Evolutionary conservation across 1,139 yeast species (phyloP).

Genomic region (Schizosaccharomyces versatilis): DNA sequence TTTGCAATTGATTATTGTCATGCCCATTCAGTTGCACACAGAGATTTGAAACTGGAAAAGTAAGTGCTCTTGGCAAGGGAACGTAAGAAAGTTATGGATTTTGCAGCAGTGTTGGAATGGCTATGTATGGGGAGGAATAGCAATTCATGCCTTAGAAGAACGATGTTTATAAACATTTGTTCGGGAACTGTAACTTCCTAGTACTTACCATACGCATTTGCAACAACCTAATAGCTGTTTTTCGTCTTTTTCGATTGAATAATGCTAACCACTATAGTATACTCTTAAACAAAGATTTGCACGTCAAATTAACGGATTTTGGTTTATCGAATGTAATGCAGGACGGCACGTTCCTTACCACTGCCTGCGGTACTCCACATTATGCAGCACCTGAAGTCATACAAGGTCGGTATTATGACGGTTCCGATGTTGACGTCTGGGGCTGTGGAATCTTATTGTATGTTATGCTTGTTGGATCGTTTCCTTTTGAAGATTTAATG

Average conservation of each 20-base stretch:
- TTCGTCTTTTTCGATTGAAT: too few species aligned
- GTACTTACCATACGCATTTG: too few species aligned
- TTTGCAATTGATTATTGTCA: constrained; percentile 1
- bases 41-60: background rate
- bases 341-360: constrained; percentile 86
- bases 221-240: too few species aligned
- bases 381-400: constrained; percentile 98
- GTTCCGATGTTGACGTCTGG: constrained; percentile 94
- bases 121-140: too few species aligned
- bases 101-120: too few species aligned
- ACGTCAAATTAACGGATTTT: constrained; percentile 91
- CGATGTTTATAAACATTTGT: too few species aligned
- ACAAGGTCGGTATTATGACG: constrained; percentile 88
- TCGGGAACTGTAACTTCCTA: too few species aligned
- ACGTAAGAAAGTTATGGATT: too few species aligned
- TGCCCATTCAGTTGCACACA: background rate
- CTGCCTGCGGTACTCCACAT: constrained; percentile 92
- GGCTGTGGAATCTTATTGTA: constrained; percentile 24
- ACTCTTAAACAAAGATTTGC: constrained; percentile 68
- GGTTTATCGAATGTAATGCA: constrained; percentile 94
- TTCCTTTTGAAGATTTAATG: constrained; percentile 93
- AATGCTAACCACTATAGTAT: constrained; percentile 63
- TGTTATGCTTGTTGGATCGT: constrained; percentile 87
- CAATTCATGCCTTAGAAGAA: too few species aligned
- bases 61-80: too few species aligned